These are phyloP conservation scores for Copromyces sp. DNA, from an alignment of 495 filamentous ascomycete species.

Conservation along the genomic window DNA sequence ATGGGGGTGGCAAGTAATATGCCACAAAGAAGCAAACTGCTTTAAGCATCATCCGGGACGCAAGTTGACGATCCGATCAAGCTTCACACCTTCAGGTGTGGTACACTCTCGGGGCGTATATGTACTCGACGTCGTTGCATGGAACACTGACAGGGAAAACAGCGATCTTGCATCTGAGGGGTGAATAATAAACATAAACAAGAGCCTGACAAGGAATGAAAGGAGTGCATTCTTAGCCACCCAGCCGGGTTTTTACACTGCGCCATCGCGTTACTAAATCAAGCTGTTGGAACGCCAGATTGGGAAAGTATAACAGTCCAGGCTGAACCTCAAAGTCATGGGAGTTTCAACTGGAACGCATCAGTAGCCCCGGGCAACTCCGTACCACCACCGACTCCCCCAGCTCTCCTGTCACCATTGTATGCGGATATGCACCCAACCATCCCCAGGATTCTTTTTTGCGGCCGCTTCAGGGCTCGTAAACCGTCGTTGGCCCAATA, in stretches of 20 bases:
- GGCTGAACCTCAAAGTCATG: neutral
- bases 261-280: neutral
- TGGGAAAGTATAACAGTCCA: neutral
- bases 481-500: neutral
- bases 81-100: neutral
- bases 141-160: neutral
- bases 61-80: conserved; percentile 47
- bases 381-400: neutral
- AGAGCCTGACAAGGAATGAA: neutral
- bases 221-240: neutral
- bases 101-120: neutral
- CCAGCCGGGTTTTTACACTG: neutral
- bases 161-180: neutral
- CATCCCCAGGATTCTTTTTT: neutral
- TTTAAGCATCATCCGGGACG: conserved; percentile 31
- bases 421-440: neutral
- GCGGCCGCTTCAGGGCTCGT: neutral
- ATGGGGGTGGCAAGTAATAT: neutral
- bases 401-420: neutral
- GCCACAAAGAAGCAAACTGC: neutral
- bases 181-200: neutral
- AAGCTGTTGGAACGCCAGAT: neutral
- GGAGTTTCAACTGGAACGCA: neutral
- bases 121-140: neutral
- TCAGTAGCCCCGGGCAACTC: neutral